Evolutionary conservation across 495 filamentous ascomycete genomes (phyloP).

Genomic region (Lepidopterella palustris): DNA sequence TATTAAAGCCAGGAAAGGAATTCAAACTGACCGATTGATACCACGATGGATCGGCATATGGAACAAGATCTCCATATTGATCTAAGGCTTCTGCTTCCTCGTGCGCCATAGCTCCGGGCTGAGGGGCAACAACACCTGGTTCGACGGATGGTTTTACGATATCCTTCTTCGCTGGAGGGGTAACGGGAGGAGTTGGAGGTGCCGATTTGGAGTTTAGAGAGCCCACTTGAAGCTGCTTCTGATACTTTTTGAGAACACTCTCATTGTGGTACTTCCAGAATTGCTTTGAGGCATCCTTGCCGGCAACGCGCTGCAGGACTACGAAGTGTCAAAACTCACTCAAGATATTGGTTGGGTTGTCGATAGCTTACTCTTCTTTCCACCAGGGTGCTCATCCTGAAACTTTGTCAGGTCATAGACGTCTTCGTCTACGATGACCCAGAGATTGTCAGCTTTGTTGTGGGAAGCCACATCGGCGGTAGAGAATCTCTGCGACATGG

Average conservation of each 20-base stretch:
- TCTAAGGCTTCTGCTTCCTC: constrained; percentile 67
- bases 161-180: constrained; percentile 49
- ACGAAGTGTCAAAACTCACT: neutral
- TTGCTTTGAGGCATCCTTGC: constrained; percentile 95
- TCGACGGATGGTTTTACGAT: constrained; percentile 42
- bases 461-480: constrained; percentile 82
- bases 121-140: constrained; percentile 41
- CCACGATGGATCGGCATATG: constrained; percentile 89
- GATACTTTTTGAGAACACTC: constrained; percentile 91
- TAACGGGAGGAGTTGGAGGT: constrained; percentile 48
- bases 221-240: constrained; percentile 77
- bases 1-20: neutral
- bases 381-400: constrained; percentile 89
- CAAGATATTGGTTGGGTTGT: neutral
- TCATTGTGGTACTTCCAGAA: constrained; percentile 99
- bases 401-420: constrained; percentile 96
- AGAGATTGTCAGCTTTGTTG: constrained; percentile 78
- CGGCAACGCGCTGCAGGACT: constrained; percentile 85
- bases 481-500: constrained; percentile 83
- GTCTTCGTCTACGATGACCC: constrained; percentile 88
- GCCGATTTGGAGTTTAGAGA: constrained; percentile 79
- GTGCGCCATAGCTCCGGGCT: constrained; percentile 41
- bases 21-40: constrained; percentile 77
- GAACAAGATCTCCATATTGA: constrained; percentile 77
- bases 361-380: constrained; percentile 75